Evolutionary conservation across 2,329 filamentous ascomycete species (phyloP), one percentile per base, ranked within the genome.

Genomic region (Albifimbria verrucaria): DNA sequence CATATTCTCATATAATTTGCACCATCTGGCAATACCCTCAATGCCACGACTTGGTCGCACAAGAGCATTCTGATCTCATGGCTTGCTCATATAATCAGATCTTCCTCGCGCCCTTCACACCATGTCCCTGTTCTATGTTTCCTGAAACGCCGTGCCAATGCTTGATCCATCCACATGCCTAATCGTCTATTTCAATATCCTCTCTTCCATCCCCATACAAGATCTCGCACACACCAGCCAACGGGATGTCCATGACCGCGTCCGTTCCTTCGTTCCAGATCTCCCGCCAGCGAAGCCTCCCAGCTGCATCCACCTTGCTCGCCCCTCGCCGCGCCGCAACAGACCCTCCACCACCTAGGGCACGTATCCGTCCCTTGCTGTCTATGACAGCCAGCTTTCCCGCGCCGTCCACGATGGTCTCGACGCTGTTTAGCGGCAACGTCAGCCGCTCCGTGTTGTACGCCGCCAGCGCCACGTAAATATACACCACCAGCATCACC

Each of bases 181-280:
- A 51, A 7, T 51, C 48, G 23, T 62, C 50, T 12, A 43, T 47
- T 1, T 64, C 61, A 10, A 65, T 58, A 3, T 65, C 62, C 17
- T 68, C 69, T 53, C 61, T 73, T 57, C 64, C 74, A 68, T 83
- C 81, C 0, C 91, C 92, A 70, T 97, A 99, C 21, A 99, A 68
- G 28, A 99, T 86, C 74, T 99, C 92, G 66, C 93, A 97, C 2
- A 97, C 93, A 1, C 93, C 94, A 10, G 92, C 92, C 59, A 97
- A 82, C 7, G 94, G 94, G 48, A 99, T 87, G 73, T 99, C 94
- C 89, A 99, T 89, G 7, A 97, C 94, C 1, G 92, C 94, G 77
- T 99, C 94, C 0, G 94, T 99, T 18, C 94, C 92, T 62, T 90
- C 86, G 64, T 86, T 92, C 94, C 94, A 99, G 18, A 96, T 79